These are phyloP conservation scores for Cinnamomum micranthum DNA, from an alignment of 164 flowering plant species.

Conservation along the genomic window DNA sequence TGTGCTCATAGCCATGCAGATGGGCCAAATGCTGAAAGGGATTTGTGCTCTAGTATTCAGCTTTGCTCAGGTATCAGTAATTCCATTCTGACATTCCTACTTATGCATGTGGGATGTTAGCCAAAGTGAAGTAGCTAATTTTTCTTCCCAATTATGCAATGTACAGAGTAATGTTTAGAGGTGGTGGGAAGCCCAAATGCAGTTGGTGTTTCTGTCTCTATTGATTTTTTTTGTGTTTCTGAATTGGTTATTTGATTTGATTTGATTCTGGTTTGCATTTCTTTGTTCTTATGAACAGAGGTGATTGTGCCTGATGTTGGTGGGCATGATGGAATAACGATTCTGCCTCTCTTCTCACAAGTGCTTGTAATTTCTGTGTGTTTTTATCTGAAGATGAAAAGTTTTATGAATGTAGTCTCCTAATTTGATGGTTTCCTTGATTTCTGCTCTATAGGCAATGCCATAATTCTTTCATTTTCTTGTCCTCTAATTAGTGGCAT, in stretches of 20 bases:
- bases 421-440: background rate
- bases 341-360: slow-evolving; percentile 93
- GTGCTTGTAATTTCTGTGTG: slow-evolving; percentile 24
- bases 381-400: background rate
- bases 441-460: slow-evolving; percentile 49
- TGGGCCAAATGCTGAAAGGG: too few species aligned
- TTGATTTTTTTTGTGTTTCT: background rate
- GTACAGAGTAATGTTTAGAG: too few species aligned
- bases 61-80: too few species aligned
- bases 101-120: too few species aligned
- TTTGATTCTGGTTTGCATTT: background rate
- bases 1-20: too few species aligned
- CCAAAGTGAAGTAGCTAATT: too few species aligned
- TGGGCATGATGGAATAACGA: slow-evolving; percentile 97
- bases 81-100: too few species aligned
- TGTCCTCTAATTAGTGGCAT: too few species aligned
- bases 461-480: background rate
- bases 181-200: too few species aligned
- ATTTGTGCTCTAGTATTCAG: too few species aligned
- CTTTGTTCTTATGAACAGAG: slow-evolving; percentile 35
- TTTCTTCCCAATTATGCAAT: too few species aligned
- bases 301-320: slow-evolving; percentile 95
- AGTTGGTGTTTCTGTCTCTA: too few species aligned
- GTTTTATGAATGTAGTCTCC: background rate
- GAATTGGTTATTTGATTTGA: background rate